phyloP scores from a whole-genome alignment of 768 basidiomycete species.

The Termitomyces sp. region DNA sequence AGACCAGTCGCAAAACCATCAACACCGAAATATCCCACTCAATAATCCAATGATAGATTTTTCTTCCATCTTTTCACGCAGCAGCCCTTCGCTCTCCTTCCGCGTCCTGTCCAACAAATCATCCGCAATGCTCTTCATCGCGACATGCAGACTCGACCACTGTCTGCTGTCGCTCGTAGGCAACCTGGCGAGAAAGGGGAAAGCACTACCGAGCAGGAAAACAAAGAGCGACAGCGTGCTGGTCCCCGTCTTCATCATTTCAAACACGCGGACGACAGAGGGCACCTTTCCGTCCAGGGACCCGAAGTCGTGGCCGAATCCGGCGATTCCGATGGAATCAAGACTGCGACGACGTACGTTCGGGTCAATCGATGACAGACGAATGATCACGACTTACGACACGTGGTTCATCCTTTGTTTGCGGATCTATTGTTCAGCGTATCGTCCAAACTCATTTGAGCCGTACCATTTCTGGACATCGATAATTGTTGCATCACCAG shows the following conservation, averaged over 20 bases:
- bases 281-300: conserved; percentile 42
- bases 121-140: conserved; percentile 33
- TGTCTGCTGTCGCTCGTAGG: conserved; percentile 30
- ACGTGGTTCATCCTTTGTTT: conserved; percentile 36
- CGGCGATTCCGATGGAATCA: conserved; percentile 53
- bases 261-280: conserved; percentile 34
- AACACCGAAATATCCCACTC: not conserved
- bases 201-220: conserved; percentile 27
- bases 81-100: conserved; percentile 23
- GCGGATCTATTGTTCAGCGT: conserved; percentile 2
- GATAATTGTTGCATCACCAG: conserved; percentile 36
- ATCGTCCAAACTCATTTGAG: conserved; percentile 28
- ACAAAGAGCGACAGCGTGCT: conserved; percentile 23
- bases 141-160: conserved; percentile 22
- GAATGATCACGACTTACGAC: conserved; percentile 23
- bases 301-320: conserved; percentile 54
- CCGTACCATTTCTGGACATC: conserved; percentile 41
- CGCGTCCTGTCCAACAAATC: conserved; percentile 30
- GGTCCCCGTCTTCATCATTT: conserved; percentile 22
- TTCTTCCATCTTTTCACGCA: conserved; percentile 20
- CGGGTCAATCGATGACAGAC: no score
- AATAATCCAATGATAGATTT: conserved; percentile 24
- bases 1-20: not conserved
- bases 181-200: conserved; percentile 29
- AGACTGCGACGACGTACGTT: conserved; percentile 26